Percentiles rank a stretch among this genome's conserved stretches.
Evolutionary conservation across 164 flowering plant genomes (phyloP).

Genomic region (Amborella trichopoda): DNA sequence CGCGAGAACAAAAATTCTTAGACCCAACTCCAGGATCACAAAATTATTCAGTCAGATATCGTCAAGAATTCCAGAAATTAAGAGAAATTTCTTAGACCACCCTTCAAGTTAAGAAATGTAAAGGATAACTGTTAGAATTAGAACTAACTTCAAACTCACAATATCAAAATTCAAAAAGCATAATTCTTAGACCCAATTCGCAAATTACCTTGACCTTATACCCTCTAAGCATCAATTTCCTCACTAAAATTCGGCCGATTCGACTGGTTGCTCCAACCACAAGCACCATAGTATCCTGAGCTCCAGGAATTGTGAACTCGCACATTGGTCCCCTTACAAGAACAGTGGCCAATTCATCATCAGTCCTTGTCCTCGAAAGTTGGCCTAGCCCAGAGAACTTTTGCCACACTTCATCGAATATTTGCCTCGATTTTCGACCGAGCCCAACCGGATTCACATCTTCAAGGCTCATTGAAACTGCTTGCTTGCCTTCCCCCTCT

Average conservation of each 20-base stretch:
- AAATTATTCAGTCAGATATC: no score
- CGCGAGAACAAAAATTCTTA: no score
- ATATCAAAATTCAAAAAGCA: no score
- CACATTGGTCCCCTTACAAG: constrained; percentile 83
- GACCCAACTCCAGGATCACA: no score
- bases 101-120: no score
- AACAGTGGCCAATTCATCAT: constrained; percentile 35
- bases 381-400: constrained; percentile 88
- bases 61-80: no score
- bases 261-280: constrained; percentile 93
- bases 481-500: background rate
- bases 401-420: constrained; percentile 90
- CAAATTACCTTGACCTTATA: constrained; percentile 73
- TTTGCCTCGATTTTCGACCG: constrained; percentile 77
- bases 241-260: constrained; percentile 71
- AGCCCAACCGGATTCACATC: constrained; percentile 84
- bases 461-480: constrained; percentile 17
- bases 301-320: constrained; percentile 86
- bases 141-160: no score
- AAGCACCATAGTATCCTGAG: constrained; percentile 80
- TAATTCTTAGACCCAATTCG: background rate
- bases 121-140: no score
- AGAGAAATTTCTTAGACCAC: no score
- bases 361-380: constrained; percentile 69
- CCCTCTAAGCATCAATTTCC: constrained; percentile 92